Percentiles rank a stretch among this genome's conserved stretches.
Conservation (phyloP, 495 filamentous ascomycete species). For the Pseudoneurospora amorphoporcata region DNA sequence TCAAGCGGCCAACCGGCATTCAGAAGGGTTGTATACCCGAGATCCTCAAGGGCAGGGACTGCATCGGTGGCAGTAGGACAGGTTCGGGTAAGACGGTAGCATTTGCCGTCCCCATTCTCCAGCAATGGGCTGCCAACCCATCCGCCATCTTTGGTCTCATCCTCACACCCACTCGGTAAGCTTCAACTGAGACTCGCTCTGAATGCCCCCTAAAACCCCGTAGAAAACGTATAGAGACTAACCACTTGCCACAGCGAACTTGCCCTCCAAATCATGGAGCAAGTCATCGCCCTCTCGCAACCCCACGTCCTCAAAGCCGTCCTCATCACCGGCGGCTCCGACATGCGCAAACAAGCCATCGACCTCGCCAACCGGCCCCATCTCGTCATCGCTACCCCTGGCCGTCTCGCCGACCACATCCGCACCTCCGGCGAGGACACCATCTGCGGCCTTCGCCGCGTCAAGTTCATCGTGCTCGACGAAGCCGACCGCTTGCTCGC, state of each 20-base stretch:
- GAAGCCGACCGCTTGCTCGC: slow-evolving; percentile 88
- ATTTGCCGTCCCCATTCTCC: slow-evolving; percentile 86
- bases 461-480: slow-evolving; percentile 82
- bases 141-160: slow-evolving; percentile 82
- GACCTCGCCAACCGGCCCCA: slow-evolving; percentile 73
- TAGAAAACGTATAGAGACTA: not conserved
- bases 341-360: slow-evolving; percentile 86
- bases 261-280: slow-evolving; percentile 90
- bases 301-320: slow-evolving; percentile 75
- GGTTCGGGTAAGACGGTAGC: slow-evolving; percentile 99
- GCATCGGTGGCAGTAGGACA: slow-evolving; percentile 86
- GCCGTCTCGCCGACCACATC: slow-evolving; percentile 90
- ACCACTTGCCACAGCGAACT: slow-evolving; percentile 51
- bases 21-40: slow-evolving; percentile 85
- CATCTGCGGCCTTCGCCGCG: slow-evolving; percentile 62
- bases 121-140: slow-evolving; percentile 88
- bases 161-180: slow-evolving; percentile 76
- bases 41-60: slow-evolving; percentile 82
- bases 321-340: slow-evolving; percentile 80
- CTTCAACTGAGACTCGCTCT: not conserved
- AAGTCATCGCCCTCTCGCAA: slow-evolving; percentile 82
- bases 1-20: slow-evolving; percentile 81
- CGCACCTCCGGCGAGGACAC: slow-evolving; percentile 83
- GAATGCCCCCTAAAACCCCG: not conserved
- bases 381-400: slow-evolving; percentile 88